Evolutionary conservation across 352 stramenopile species (phyloP), one percentile per base, ranked within the genome.

Genomic region (Pythium rishiriense): DNA sequence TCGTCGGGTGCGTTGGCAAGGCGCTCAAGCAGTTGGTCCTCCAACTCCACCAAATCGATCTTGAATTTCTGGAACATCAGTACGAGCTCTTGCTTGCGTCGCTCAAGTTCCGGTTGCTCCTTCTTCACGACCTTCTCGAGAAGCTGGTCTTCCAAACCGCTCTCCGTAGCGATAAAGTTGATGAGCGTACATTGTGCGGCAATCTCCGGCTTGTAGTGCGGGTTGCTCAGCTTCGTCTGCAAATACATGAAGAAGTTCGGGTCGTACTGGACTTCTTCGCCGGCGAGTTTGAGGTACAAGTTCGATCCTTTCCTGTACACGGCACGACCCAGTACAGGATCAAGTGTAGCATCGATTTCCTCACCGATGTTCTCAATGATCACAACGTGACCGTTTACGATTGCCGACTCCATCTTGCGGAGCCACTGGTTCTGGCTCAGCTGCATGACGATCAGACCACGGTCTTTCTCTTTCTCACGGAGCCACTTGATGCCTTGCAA

Each of bases 401-500:
- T 98, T 6, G 94, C 96, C 19, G 77, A 88, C 59, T 97, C 88
- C 52, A 98, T 94, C 64, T 98, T 93, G 41, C 94, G 91, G 25
- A 98, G 72, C 97, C 97, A 99, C 58, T 98, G 95, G 65, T 97
- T 98, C 69, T 99, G 94, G 5, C 89, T 98, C 21, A 99, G 63
- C 57, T 99, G 96, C 66, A 99, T 85, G 43, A 98, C 93, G 17
- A 96, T 72, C 0, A 99, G 71, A 0, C 93, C 81, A 21, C 93
- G 86, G 46, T 93, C 85, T 63, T 98, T 96, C 70, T 98, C 94
- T 62, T 98, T 98, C 54, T 94, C 86, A 42, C 87, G 86, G 17
- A 99, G 87, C 97, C 97, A 99, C 69, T 99, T 99, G 76, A 99
- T 99, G 7, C 95, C 97, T 76, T 99, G 97, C 19, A 97, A 70